Base-by-base conservation (phyloP, 2,329 filamentous ascomycete species). In the Coniochaeta prunicola region DNA sequence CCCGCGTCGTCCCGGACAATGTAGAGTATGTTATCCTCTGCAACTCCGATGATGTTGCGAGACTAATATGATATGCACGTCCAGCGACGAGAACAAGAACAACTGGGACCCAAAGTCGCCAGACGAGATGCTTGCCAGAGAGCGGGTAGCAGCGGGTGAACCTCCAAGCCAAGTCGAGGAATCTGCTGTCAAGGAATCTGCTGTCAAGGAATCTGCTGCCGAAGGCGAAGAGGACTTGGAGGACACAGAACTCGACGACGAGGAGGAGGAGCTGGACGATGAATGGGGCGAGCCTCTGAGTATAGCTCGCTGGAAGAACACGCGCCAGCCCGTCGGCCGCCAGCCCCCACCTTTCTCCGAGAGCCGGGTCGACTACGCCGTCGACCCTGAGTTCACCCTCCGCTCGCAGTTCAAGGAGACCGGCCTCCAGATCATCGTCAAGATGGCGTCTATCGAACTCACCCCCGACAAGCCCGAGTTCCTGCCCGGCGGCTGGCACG, bases 371-470 rank as follows among this genome's bases (percentile, higher is more conserved):
- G 65, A 66, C 12, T 66, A 48, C 21, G 42, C 42, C 42, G 15
- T 48, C 42, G 28, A 48, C 24, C 42, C 42, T 57, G 36, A 21
- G 26, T n/a, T 64, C 10, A 58, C 45, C n/a, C 61, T 71, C n/a
- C 42, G 62, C 12, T 57, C 67, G 8, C 60, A 58, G 28, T 71
- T 70, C 59, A 62, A 67, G 9, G 64, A 74, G 1, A 67, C 69
- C 6, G 78, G 80, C 2, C 65, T 88, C 3, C 86, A 89, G 64
- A 69, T 89, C 36, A 84, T 89, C 56, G 78, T 87, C 33, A 87
- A 88, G 65, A 73, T 89, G 62, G 77, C 82, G 1, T 80, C 77
- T 36, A 80, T 87, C 56, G 75, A 85, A 45, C 73, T 88, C 1
- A 83, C 77, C 0, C 83, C 83, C 0, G 78, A 81, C 10, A 78